These are phyloP conservation scores for Skeletonema tropicum DNA, from an alignment of 108 stramenopile genomes.

Conservation along the genomic window DNA sequence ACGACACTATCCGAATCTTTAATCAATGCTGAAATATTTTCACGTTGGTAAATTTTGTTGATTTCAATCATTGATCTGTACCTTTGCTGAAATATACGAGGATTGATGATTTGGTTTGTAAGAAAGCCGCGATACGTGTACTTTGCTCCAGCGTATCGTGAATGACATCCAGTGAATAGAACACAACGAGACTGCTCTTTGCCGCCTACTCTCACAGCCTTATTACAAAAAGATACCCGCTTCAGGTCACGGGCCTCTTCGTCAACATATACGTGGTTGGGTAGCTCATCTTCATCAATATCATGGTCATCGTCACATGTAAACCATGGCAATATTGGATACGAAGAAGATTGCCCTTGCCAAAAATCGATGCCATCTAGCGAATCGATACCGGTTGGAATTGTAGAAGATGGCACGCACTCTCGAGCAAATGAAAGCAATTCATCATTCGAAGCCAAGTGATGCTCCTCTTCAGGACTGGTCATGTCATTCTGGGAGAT, in stretches of 20 bases:
- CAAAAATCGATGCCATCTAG: slow-evolving; percentile 6
- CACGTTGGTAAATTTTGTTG: slow-evolving; percentile 14
- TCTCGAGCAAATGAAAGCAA: slow-evolving; percentile 17
- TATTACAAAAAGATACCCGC: slow-evolving; percentile 21
- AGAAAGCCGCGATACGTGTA: slow-evolving; percentile 41
- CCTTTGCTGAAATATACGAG: slow-evolving; percentile 18
- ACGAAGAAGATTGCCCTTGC: slow-evolving; percentile 10
- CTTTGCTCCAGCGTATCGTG: not conserved
- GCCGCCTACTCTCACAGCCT: slow-evolving; percentile 10
- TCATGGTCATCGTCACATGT: slow-evolving; percentile 1
- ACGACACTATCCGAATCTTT: not conserved
- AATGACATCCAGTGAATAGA: slow-evolving; percentile 31
- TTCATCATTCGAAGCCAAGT: not conserved
- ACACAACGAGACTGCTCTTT: slow-evolving; percentile 21
- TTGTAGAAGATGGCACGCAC: slow-evolving; percentile 2
- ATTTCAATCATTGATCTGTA: slow-evolving; percentile 32
- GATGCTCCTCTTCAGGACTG: not conserved
- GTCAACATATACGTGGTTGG: not conserved
- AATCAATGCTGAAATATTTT: not conserved
- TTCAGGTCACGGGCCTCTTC: slow-evolving; percentile 1
- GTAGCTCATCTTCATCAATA: not conserved
- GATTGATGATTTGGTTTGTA: slow-evolving; percentile 41
- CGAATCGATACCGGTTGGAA: not conserved
- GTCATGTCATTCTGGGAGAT: not conserved
- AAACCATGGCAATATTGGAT: slow-evolving; percentile 40